Conservation (phyloP, 352 stramenopile species). For the Phytophthora kernoviae region DNA sequence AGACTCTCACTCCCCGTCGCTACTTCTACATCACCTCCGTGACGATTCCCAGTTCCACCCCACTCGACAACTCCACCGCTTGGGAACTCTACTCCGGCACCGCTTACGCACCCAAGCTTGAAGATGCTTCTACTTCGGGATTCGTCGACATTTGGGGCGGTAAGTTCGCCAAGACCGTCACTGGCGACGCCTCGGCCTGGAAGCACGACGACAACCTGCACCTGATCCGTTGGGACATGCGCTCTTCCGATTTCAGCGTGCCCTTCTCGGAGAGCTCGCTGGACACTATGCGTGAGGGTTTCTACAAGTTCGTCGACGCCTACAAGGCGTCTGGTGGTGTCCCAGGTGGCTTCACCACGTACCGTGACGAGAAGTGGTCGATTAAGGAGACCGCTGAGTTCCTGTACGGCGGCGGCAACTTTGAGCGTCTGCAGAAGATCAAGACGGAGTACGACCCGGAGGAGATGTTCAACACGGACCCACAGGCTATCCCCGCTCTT, state of each 20-base stretch:
- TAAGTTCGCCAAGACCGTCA: conserved; percentile 19
- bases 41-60: conserved; percentile 21
- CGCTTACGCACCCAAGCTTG: conserved; percentile 19
- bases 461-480: conserved; percentile 34
- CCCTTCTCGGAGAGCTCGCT: conserved; percentile 24
- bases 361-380: conserved; percentile 33
- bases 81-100: conserved; percentile 23
- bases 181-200: conserved; percentile 22
- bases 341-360: conserved; percentile 30
- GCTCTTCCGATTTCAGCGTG: conserved; percentile 21
- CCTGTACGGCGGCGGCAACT: conserved; percentile 29
- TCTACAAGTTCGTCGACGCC: conserved; percentile 30
- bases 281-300: conserved; percentile 18
- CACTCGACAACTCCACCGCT: conserved; percentile 21
- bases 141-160: conserved; percentile 32
- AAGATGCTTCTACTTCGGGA: conserved; percentile 19
- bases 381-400: conserved; percentile 27
- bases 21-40: conserved; percentile 38
- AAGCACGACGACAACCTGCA: conserved; percentile 33
- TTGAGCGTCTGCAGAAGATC: conserved; percentile 29
- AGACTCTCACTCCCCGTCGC: conserved; percentile 23
- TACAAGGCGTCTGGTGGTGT: conserved; percentile 28
- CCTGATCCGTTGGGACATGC: conserved; percentile 32
- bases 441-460: conserved; percentile 27
- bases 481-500: conserved; percentile 29